Conservation (phyloP, 257 asterid genomes). For the Lithospermum erythrorhizon region DNA sequence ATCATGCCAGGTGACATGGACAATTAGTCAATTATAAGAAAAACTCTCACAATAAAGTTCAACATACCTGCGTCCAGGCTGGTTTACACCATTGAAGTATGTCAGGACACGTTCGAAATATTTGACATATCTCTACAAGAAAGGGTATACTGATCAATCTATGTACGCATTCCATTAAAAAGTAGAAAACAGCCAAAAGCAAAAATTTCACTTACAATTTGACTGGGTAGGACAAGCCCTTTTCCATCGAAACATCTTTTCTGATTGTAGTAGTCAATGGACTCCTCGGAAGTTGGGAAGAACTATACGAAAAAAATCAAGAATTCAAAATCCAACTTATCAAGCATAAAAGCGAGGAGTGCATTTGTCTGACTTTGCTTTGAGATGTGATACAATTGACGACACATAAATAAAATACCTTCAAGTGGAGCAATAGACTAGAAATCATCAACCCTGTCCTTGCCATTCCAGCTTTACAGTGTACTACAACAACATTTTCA, state of each 20-base stretch:
- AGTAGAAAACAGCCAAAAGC: constrained; percentile 1
- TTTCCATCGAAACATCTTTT: constrained; percentile 91
- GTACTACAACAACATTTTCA: constrained; percentile 96
- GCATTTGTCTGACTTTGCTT: not conserved
- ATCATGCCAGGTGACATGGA: not conserved
- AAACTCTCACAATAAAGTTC: not conserved
- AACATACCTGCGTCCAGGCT: constrained; percentile 87
- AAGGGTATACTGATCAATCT: constrained; percentile 10
- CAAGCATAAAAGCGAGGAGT: not conserved
- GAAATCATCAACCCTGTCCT: constrained; percentile 99
- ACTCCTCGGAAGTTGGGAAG: constrained; percentile 98
- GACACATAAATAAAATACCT: constrained; percentile 25
- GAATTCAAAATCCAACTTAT: constrained; percentile 11
- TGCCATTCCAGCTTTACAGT: constrained; percentile 99
- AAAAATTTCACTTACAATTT: constrained; percentile 54
- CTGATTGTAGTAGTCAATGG: constrained; percentile 90
- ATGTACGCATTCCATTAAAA: constrained; percentile 5
- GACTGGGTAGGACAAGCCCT: constrained; percentile 96
- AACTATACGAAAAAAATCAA: constrained; percentile 40
- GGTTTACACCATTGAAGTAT: constrained; percentile 94
- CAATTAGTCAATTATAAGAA: not conserved
- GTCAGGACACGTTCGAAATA: constrained; percentile 78
- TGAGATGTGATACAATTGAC: not conserved
- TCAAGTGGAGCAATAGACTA: constrained; percentile 83
- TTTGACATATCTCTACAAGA: constrained; percentile 82